phyloP scores from a whole-genome alignment of 306 rosid species.

The Citrullus colocynthis region DNA sequence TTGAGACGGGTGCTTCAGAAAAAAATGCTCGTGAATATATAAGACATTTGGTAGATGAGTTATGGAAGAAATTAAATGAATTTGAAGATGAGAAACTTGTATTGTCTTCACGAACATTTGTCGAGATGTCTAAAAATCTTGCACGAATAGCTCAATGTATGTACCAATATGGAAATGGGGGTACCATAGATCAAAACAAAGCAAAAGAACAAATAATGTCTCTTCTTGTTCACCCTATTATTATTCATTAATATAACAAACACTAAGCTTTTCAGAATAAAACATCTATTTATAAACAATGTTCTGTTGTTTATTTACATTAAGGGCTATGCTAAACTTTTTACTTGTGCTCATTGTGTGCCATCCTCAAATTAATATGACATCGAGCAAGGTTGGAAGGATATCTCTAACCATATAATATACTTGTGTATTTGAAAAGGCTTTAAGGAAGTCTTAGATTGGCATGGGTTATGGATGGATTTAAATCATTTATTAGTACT shows the following conservation, averaged over 20 bases:
- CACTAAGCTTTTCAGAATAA: neutral
- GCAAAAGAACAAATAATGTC: neutral
- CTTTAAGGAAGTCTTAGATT: too few relatives aligned
- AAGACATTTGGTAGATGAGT: neutral
- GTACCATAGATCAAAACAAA: neutral
- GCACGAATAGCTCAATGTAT: neutral
- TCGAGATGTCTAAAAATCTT: neutral
- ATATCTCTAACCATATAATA: too few relatives aligned
- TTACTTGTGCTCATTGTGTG: too few relatives aligned
- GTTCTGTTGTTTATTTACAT: too few relatives aligned
- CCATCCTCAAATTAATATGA: too few relatives aligned
- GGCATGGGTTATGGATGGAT: too few relatives aligned
- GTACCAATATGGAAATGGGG: constrained; percentile 1
- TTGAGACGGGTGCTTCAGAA: neutral
- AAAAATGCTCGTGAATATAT: neutral
- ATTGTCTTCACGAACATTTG: neutral
- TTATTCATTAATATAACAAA: neutral
- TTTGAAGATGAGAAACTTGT: neutral
- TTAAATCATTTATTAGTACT: too few relatives aligned
- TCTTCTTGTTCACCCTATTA: neutral
- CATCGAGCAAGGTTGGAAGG: too few relatives aligned
- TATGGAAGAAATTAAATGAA: constrained; percentile 9
- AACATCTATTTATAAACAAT: too few relatives aligned
- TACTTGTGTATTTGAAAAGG: too few relatives aligned
- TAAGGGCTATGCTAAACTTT: too few relatives aligned